phyloP scores from a whole-genome alignment of 1,139 yeast genomes.

The Scheffersomyces illinoinensis region DNA sequence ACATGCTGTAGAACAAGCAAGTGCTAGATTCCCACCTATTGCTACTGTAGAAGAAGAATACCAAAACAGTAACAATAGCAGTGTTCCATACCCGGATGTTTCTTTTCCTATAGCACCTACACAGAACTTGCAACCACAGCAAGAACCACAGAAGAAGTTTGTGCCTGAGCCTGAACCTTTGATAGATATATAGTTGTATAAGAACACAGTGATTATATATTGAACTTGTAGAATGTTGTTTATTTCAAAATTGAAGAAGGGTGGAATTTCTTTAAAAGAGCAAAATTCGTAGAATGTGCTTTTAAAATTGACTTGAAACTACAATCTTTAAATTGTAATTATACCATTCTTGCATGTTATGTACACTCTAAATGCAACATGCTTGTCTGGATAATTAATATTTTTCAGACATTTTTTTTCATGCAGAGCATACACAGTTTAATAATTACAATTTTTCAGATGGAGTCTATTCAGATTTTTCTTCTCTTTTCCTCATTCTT shows the following conservation, averaged over 20 bases:
- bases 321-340: too few species aligned
- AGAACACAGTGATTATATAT: background rate
- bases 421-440: background rate
- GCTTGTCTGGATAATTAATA: background rate
- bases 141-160: constrained; percentile 8
- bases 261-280: too few species aligned
- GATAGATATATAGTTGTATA: constrained; percentile 28
- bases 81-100: background rate
- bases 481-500: background rate
- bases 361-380: too few species aligned
- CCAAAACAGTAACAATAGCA: background rate
- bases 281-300: too few species aligned
- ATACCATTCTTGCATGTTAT: too few species aligned
- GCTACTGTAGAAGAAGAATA: constrained; percentile 9
- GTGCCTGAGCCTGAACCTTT: constrained; percentile 36
- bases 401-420: background rate
- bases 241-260: too few species aligned
- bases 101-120: background rate
- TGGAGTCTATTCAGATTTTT: background rate
- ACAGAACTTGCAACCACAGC: constrained; percentile 2
- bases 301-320: too few species aligned
- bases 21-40: constrained; percentile 13
- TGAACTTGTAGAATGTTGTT: background rate
- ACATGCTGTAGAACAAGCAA: constrained; percentile 16
- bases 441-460: background rate